Percentiles rank a stretch among this genome's conserved stretches.
These are phyloP conservation scores for Cryptococcus sp. DNA, from an alignment of 1,284 basidiomycete genomes.

Conservation along the genomic window DNA sequence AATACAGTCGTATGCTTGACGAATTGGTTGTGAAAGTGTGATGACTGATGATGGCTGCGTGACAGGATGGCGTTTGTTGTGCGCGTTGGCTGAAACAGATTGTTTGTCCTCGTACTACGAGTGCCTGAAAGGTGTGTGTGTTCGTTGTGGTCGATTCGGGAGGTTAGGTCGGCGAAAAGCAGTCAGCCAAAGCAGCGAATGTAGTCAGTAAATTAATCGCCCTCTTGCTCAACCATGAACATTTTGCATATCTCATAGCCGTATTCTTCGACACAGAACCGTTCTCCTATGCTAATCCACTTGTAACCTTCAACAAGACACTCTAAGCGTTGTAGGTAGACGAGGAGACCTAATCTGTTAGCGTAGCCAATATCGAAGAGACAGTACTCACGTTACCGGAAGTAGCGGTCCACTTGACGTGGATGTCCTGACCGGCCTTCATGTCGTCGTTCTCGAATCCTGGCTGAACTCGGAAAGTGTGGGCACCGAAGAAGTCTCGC, in stretches of 20 bases:
- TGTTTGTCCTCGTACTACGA: no score
- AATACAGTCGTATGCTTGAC: no score
- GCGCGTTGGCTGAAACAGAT: no score
- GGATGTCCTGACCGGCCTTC: constrained; percentile 78
- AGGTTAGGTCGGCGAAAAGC: no score
- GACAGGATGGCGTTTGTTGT: no score
- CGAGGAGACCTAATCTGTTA: constrained; percentile 67
- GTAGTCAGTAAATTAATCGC: no score
- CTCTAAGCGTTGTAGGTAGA: constrained; percentile 80
- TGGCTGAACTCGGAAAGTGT: constrained; percentile 87
- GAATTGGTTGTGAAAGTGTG: no score
- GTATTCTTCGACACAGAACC: neutral
- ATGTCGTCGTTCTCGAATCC: constrained; percentile 82
- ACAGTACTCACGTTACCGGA: constrained; percentile 35
- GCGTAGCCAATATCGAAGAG: constrained; percentile 47
- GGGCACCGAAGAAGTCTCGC: constrained; percentile 62
- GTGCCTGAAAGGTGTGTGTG: no score
- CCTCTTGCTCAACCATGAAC: neutral
- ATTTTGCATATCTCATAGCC: neutral
- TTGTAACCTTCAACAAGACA: neutral
- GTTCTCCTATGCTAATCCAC: no score
- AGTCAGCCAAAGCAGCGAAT: no score
- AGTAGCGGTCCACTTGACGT: constrained; percentile 54
- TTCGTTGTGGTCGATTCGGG: no score
- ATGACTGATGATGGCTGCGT: no score